Evolutionary conservation across 257 asterid species (phyloP).

Genomic region (Rhazya stricta): DNA sequence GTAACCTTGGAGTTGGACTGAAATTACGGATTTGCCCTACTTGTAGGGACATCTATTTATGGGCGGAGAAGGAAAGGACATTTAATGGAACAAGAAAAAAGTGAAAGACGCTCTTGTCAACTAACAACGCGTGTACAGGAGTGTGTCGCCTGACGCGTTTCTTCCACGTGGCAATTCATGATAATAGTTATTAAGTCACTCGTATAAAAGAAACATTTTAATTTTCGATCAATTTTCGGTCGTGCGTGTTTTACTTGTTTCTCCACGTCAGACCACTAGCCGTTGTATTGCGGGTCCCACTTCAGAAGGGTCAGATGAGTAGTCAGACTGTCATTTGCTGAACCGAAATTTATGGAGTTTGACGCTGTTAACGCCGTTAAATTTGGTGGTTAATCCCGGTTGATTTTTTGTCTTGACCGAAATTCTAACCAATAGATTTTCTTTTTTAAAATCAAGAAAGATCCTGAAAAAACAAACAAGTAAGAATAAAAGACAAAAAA

Average conservation of each 20-base stretch:
- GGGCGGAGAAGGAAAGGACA: constrained; percentile 10
- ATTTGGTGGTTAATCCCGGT: constrained; percentile 5
- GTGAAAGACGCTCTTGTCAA: constrained; percentile 9
- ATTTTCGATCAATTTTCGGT: too few relatives aligned
- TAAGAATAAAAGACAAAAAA: too few relatives aligned
- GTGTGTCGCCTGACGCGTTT: background rate
- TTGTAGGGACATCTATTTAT: background rate
- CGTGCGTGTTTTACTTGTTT: background rate
- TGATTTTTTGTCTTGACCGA: too few relatives aligned
- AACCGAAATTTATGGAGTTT: constrained; percentile 25
- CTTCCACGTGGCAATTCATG: background rate
- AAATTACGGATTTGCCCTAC: constrained; percentile 15
- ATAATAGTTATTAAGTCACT: too few relatives aligned
- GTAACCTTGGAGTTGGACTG: background rate
- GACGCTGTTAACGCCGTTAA: constrained; percentile 38
- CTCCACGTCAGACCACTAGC: constrained; percentile 42
- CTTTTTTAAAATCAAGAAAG: too few relatives aligned
- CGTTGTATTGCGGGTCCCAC: constrained; percentile 33
- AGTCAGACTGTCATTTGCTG: background rate
- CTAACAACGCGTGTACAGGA: constrained; percentile 27
- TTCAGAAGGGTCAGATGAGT: constrained; percentile 10
- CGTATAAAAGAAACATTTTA: too few relatives aligned
- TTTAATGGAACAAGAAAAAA: constrained; percentile 16
- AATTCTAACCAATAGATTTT: too few relatives aligned
- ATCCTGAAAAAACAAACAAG: too few relatives aligned